Evolutionary conservation across 2,329 filamentous ascomycete species (phyloP), one percentile per base, ranked within the genome.

Genomic region (Nannizziopsis barbatae): DNA sequence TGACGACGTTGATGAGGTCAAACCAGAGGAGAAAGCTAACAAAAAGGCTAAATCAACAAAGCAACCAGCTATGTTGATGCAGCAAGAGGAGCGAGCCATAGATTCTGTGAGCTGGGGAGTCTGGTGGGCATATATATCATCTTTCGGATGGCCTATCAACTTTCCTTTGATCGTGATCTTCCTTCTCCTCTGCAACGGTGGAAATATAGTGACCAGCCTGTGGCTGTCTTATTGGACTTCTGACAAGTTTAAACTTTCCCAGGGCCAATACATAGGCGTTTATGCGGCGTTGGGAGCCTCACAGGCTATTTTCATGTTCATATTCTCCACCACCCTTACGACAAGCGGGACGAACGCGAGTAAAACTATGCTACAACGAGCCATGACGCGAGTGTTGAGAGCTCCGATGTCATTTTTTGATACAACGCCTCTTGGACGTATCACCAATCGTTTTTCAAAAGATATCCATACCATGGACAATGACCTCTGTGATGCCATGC

Each of bases 381-480:
- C 92, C 5, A 85, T 96, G 58, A 79, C 75, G 7, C 76, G 85
- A 12, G 86, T 92, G 0, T 64, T 83, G 7, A 71, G 79, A 41
- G 80, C 80, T 2, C 80, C 80, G 1, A 82, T 83, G 87, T 84
- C 85, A 3, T 96, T 96, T 70, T 96, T 96, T 68, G 92, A 98
- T 59, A 96, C 92, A 0, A 96, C 92, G 0, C 92, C 92, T 0
- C 75, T 96, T 1, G 92, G 92, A 15, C 83, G 90, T 33, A 95
- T 96, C 63, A 95, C 88, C 17, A 96, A 96, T 64, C 85, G 92
- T 12, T 96, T 96, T 68, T 93, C 87, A 30, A 84, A 90, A 57
- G 92, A 98, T 60, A 85, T 96, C 36, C 87, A 95, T 60, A 86
- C 92, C 49, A 93, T 96, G 87, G 92, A 96, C 68, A 95, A 95